phyloP scores from a whole-genome alignment of 148 eudicot species.

The Chenopodium berlandieri region DNA sequence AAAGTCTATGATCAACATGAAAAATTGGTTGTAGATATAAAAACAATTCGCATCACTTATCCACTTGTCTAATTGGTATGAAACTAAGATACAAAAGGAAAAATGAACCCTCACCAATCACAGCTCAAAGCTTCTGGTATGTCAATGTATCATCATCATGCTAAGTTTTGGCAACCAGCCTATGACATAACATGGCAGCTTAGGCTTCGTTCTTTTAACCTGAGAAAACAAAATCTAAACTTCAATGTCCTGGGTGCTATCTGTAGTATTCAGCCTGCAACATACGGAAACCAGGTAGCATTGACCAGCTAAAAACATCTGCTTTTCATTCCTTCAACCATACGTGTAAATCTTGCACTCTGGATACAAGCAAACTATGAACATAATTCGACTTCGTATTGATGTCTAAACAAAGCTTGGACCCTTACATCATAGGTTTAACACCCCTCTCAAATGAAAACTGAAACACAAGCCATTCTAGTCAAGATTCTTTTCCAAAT shows the following conservation, averaged over 20 bases:
- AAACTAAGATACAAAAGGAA: neutral
- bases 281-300: neutral
- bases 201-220: neutral
- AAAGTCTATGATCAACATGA: neutral
- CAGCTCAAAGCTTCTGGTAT: neutral
- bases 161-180: neutral
- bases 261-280: neutral
- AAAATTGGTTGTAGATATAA: neutral
- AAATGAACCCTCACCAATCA: neutral
- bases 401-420: neutral
- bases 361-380: neutral
- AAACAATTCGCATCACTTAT: neutral
- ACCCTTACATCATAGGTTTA: neutral
- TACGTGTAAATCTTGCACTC: neutral
- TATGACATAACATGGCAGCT: neutral
- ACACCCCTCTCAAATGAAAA: neutral
- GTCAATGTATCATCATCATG: neutral
- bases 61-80: neutral
- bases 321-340: neutral
- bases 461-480: neutral
- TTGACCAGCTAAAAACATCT: neutral
- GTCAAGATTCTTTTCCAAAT: too few species aligned
- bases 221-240: neutral
- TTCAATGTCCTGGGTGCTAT: neutral
- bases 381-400: neutral